Conservation (phyloP, 1,284 basidiomycete genomes). For the Earliella scabrosa region DNA sequence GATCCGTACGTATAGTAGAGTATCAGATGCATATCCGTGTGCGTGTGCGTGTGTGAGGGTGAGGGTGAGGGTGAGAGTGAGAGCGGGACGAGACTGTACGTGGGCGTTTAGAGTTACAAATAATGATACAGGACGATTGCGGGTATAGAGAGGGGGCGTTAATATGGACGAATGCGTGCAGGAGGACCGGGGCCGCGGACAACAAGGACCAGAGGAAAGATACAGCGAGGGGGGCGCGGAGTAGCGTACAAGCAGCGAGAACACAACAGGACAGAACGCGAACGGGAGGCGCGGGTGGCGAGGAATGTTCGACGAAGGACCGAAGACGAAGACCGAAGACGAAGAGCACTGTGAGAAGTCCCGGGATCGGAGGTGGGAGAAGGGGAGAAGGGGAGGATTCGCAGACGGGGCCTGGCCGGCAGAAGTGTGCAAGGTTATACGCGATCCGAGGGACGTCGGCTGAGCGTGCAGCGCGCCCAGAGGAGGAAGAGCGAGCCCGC, state of each 20-base stretch:
- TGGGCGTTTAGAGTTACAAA: too few species aligned
- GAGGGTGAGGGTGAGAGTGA: too few species aligned
- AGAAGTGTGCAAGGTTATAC: neutral
- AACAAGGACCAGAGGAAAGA: too few species aligned
- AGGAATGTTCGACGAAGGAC: neutral
- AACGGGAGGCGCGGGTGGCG: too few species aligned
- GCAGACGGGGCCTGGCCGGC: neutral
- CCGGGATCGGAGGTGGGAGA: neutral
- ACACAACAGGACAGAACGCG: too few species aligned
- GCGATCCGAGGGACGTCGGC: constrained; percentile 25
- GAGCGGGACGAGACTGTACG: too few species aligned
- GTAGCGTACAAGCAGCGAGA: too few species aligned
- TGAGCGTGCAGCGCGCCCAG: constrained; percentile 48
- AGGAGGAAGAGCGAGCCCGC: constrained; percentile 59
- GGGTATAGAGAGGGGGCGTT: neutral
- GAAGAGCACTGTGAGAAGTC: too few species aligned
- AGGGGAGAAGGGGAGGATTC: neutral
- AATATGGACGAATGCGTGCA: neutral
- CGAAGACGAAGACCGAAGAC: neutral
- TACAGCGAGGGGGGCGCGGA: too few species aligned
- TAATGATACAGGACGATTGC: constrained; percentile 1
- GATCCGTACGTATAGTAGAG: too few species aligned
- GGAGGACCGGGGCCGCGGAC: neutral
- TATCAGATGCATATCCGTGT: too few species aligned
- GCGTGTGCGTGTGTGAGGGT: neutral